These are phyloP conservation scores for Annulohypoxylon nitens DNA, from an alignment of 495 filamentous ascomycete species.

Conservation along the genomic window DNA sequence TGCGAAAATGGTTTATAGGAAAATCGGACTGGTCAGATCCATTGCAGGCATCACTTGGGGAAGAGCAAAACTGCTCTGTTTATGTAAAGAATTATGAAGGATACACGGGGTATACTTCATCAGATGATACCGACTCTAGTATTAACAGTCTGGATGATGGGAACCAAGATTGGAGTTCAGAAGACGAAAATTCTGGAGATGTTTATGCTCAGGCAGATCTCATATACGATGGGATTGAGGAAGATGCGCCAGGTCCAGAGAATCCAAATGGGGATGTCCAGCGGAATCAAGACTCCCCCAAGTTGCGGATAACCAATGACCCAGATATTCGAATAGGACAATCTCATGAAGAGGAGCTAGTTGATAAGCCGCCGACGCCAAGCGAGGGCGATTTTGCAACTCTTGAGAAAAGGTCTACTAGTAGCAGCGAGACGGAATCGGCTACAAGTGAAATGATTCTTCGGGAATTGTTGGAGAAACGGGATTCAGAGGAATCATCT, in stretches of 20 bases:
- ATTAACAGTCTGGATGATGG: background rate
- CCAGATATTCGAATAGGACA: background rate
- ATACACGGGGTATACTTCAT: constrained; percentile 24
- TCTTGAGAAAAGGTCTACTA: too few relatives aligned
- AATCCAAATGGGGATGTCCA: background rate
- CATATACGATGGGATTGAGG: background rate
- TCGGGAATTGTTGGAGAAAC: constrained; percentile 6
- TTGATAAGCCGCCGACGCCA: background rate
- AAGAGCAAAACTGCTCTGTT: constrained; percentile 1
- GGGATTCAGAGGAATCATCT: background rate
- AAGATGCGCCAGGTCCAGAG: background rate
- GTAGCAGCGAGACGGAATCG: background rate
- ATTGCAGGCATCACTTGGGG: constrained; percentile 24
- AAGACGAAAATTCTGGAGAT: constrained; percentile 2
- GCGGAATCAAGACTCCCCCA: background rate
- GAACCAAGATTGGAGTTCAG: background rate
- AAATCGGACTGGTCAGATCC: background rate
- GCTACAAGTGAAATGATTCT: background rate
- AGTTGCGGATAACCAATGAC: background rate
- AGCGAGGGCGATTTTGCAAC: background rate
- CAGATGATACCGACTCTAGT: constrained; percentile 5
- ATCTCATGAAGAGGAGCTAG: background rate
- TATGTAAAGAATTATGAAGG: background rate
- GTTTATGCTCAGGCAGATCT: background rate
- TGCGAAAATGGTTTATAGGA: background rate